Conservation (phyloP, 495 filamentous ascomycete species). For the Pseudomonodictys pantanalensis region DNA sequence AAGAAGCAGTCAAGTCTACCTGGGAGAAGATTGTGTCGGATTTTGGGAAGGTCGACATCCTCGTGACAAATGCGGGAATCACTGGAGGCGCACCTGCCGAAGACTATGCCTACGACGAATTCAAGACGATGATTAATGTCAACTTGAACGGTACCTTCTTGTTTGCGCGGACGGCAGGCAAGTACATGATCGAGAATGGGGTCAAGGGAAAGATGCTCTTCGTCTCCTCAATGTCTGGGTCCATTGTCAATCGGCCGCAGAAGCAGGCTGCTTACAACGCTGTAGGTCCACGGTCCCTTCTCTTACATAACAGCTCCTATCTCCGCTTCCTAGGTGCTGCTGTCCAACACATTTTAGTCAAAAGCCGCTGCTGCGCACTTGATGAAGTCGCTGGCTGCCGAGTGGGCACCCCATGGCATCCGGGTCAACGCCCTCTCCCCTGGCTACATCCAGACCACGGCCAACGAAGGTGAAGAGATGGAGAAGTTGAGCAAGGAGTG, state of each 20-base stretch:
- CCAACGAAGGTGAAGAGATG: slow-evolving; percentile 12
- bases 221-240: slow-evolving; percentile 33
- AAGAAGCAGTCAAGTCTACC: slow-evolving; percentile 31
- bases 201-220: slow-evolving; percentile 37
- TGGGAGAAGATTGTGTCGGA: slow-evolving; percentile 25
- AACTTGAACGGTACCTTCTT: slow-evolving; percentile 34
- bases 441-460: neutral
- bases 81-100: slow-evolving; percentile 28
- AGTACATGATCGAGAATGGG: slow-evolving; percentile 30
- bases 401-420: slow-evolving; percentile 31
- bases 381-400: slow-evolving; percentile 34
- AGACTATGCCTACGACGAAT: slow-evolving; percentile 30
- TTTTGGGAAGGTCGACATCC: slow-evolving; percentile 35
- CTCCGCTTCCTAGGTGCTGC: too few species aligned
- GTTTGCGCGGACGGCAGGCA: slow-evolving; percentile 33
- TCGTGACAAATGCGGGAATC: slow-evolving; percentile 37
- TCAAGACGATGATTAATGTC: slow-evolving; percentile 35
- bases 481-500: slow-evolving; percentile 30
- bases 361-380: slow-evolving; percentile 35
- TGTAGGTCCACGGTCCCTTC: neutral
- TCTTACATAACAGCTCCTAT: too few species aligned
- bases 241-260: slow-evolving; percentile 34
- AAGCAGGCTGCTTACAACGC: slow-evolving; percentile 39
- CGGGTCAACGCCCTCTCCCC: neutral
- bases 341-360: neutral